phyloP scores from a whole-genome alignment of 2,329 filamentous ascomycete species.

The Aspergillus floridensis region DNA sequence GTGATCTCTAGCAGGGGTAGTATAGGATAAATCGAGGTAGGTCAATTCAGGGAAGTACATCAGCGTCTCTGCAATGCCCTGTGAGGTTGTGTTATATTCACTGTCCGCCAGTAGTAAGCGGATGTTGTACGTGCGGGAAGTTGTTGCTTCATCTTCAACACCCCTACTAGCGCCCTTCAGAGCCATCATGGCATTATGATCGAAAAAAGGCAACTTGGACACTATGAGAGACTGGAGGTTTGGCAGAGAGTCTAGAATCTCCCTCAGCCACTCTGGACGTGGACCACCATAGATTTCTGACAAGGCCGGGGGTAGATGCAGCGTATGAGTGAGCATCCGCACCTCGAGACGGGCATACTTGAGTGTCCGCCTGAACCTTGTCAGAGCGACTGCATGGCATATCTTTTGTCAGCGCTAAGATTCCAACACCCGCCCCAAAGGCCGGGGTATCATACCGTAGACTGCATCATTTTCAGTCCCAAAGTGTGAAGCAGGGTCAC shows the following conservation, averaged over 20 bases:
- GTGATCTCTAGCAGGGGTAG: constrained; percentile 48
- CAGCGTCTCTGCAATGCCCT: constrained; percentile 52
- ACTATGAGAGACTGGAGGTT: constrained; percentile 60
- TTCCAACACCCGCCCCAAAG: neutral
- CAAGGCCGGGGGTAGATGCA: constrained; percentile 59
- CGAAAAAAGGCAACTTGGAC: constrained; percentile 59
- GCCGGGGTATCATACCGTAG: constrained; percentile 44
- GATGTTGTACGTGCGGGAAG: constrained; percentile 43
- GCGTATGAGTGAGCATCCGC: constrained; percentile 58
- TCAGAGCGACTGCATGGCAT: constrained; percentile 51
- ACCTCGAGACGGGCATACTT: constrained; percentile 53
- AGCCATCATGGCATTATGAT: constrained; percentile 56
- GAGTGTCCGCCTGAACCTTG: constrained; percentile 57
- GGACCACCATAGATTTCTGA: constrained; percentile 61
- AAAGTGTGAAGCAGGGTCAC: constrained; percentile 62
- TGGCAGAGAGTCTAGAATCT: constrained; percentile 58
- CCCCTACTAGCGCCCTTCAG: constrained; percentile 36
- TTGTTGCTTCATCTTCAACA: constrained; percentile 7
- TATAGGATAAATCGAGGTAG: constrained; percentile 59
- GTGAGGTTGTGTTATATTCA: constrained; percentile 59
- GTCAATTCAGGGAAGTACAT: constrained; percentile 54
- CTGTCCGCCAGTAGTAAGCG: constrained; percentile 56
- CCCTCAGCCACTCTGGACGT: constrained; percentile 57
- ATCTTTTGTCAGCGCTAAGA: constrained; percentile 12
- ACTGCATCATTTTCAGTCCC: constrained; percentile 59